Conservation (phyloP, 768 basidiomycete species). For the Auricularia sp. region DNA sequence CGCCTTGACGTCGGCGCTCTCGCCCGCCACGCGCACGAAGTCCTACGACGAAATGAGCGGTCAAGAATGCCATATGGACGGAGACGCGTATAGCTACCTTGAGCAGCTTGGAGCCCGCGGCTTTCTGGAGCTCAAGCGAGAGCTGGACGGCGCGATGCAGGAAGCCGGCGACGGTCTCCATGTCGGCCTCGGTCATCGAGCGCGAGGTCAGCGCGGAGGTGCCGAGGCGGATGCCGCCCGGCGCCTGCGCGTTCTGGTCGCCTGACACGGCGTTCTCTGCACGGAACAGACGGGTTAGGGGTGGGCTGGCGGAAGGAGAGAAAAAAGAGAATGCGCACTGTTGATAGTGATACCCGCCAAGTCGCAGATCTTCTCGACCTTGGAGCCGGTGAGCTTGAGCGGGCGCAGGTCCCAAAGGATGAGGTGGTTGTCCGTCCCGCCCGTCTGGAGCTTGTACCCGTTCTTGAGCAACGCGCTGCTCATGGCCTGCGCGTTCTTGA, state of each 20-base stretch:
- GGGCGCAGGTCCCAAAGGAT: conserved; percentile 97
- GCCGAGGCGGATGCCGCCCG: conserved; percentile 95
- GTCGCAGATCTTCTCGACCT: conserved; percentile 97
- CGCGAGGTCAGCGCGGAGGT: conserved; percentile 91
- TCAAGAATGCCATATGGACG: no score
- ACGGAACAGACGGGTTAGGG: neutral
- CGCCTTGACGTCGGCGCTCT: conserved; percentile 58
- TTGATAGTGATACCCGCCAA: conserved; percentile 94
- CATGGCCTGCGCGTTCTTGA: conserved; percentile 75
- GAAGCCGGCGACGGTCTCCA: conserved; percentile 80
- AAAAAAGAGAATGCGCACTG: conserved; percentile 39
- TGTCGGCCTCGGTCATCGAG: conserved; percentile 80
- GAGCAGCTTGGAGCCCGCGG: conserved; percentile 87
- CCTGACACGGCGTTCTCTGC: conserved; percentile 94
- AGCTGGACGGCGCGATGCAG: conserved; percentile 92
- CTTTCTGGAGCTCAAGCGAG: conserved; percentile 80
- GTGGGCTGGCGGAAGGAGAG: neutral
- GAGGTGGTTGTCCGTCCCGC: conserved; percentile 94
- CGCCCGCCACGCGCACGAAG: conserved; percentile 72
- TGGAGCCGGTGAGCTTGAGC: conserved; percentile 90
- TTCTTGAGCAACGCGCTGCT: conserved; percentile 58
- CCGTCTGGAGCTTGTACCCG: conserved; percentile 94
- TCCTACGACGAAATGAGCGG: conserved; percentile 27
- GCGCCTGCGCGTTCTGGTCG: conserved; percentile 77
- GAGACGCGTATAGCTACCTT: conserved; percentile 29